phyloP scores from a whole-genome alignment of 1,139 yeast genomes.

The Pichia norvegensis region DNA sequence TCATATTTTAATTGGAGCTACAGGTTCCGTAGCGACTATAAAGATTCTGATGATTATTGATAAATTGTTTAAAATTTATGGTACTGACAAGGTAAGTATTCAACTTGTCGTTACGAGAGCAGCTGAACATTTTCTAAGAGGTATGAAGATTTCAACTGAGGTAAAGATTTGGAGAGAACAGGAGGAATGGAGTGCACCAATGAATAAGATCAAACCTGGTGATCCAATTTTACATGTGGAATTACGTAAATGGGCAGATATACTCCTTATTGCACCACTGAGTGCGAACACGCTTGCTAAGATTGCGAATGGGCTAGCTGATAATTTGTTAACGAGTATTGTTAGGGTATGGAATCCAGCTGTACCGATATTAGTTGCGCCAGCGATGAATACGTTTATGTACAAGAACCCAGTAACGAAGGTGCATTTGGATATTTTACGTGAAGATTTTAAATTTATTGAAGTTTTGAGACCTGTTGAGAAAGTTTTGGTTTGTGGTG shows the following conservation, averaged over 20 bases:
- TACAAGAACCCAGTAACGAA: constrained; percentile 91
- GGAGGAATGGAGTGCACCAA: constrained; percentile 76
- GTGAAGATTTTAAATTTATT: constrained; percentile 59
- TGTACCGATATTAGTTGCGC: constrained; percentile 81
- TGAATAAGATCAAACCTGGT: constrained; percentile 32
- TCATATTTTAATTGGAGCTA: constrained; percentile 83
- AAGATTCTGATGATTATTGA: constrained; percentile 83
- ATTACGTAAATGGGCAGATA: constrained; percentile 91
- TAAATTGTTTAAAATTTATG: constrained; percentile 68
- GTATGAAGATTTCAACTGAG: constrained; percentile 68
- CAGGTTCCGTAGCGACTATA: constrained; percentile 95
- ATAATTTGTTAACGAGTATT: constrained; percentile 76
- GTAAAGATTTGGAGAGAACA: constrained; percentile 91
- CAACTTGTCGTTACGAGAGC: constrained; percentile 80
- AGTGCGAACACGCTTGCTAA: constrained; percentile 92
- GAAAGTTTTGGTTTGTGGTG: constrained; percentile 90
- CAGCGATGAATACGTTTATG: constrained; percentile 97
- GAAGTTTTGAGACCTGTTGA: constrained; percentile 88
- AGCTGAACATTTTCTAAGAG: constrained; percentile 76
- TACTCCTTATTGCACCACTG: constrained; percentile 82
- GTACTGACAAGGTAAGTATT: constrained; percentile 62
- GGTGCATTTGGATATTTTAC: constrained; percentile 60
- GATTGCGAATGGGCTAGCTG: constrained; percentile 84
- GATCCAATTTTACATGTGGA: constrained; percentile 80
- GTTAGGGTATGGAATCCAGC: constrained; percentile 90